These are phyloP conservation scores for Massariosphaeria phaeospora DNA, from an alignment of 495 filamentous ascomycete species.

Conservation along the genomic window DNA sequence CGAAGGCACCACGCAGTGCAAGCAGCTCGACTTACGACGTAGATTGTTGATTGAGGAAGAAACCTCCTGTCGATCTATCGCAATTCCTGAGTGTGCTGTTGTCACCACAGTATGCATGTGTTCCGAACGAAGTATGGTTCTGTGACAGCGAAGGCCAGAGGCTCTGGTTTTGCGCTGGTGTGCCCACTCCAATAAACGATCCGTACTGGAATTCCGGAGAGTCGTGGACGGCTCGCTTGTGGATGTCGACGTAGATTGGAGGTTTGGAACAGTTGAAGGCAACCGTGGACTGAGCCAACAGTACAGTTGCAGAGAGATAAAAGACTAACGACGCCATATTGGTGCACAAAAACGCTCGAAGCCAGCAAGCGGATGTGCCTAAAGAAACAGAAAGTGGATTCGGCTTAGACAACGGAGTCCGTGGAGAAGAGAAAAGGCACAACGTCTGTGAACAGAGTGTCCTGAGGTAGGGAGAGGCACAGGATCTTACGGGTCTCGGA, in stretches of 20 bases:
- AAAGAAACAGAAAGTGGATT: not conserved
- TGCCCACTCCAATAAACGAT: constrained; percentile 37
- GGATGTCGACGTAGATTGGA: constrained; percentile 41
- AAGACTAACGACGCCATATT: constrained; percentile 26
- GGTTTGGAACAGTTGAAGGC: constrained; percentile 37
- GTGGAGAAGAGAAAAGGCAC: not conserved
- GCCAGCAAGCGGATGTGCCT: constrained; percentile 12
- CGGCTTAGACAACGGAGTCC: too few relatives aligned
- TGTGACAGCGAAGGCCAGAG: constrained; percentile 36
- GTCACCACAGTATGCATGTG: constrained; percentile 27
- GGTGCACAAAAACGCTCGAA: constrained; percentile 7
- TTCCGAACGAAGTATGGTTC: constrained; percentile 35
- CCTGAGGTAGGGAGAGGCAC: constrained; percentile 25
- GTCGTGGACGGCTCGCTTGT: constrained; percentile 33
- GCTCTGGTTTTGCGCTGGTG: constrained; percentile 39
- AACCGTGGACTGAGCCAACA: constrained; percentile 31
- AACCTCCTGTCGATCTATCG: constrained; percentile 24
- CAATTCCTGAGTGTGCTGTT: constrained; percentile 33
- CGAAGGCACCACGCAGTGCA: not conserved
- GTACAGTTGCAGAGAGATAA: constrained; percentile 31
- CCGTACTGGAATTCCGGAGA: constrained; percentile 35
- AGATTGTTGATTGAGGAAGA: constrained; percentile 26
- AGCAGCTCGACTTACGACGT: constrained; percentile 17
- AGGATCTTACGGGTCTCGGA: constrained; percentile 21
- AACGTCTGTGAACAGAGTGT: constrained; percentile 5